These are phyloP conservation scores for Paramecium sonneborni DNA, from an alignment of 73 alveolate genomes.

Conservation along the genomic window DNA sequence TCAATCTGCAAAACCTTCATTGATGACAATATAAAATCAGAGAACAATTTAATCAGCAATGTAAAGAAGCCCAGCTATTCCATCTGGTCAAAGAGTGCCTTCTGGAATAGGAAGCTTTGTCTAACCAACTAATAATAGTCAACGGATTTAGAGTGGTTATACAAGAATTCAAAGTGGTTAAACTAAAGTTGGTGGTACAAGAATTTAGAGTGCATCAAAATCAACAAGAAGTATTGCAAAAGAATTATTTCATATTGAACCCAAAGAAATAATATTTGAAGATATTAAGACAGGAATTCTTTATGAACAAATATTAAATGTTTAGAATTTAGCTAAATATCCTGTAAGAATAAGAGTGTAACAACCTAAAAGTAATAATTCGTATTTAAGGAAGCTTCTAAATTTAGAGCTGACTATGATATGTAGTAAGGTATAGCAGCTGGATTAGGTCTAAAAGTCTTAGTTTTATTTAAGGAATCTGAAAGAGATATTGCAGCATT, in stretches of 20 bases:
- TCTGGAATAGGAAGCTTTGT: slow-evolving; percentile 2
- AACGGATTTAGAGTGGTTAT: not conserved
- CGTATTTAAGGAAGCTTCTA: slow-evolving; percentile 53
- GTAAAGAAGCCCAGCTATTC: not conserved
- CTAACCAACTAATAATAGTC: not conserved
- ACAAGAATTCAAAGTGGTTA: slow-evolving; percentile 1
- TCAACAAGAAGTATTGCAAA: slow-evolving; percentile 25
- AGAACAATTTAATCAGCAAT: slow-evolving; percentile 22
- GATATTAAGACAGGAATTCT: slow-evolving; percentile 87
- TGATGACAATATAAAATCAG: not conserved
- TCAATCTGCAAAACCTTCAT: slow-evolving; percentile 28
- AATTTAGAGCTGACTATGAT: slow-evolving; percentile 80
- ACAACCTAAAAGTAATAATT: slow-evolving; percentile 78
- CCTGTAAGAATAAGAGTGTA: slow-evolving; percentile 83
- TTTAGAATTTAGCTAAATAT: slow-evolving; percentile 83
- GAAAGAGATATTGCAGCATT: slow-evolving; percentile 68
- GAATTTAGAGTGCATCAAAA: slow-evolving; percentile 22
- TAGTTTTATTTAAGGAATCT: slow-evolving; percentile 87
- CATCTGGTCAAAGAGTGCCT: not conserved
- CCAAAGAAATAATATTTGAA: not conserved
- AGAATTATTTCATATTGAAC: not conserved
- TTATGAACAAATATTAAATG: slow-evolving; percentile 89
- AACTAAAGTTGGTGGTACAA: slow-evolving; percentile 14
- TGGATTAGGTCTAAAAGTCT: slow-evolving; percentile 91
- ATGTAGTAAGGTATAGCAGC: slow-evolving; percentile 90